phyloP scores from a whole-genome alignment of 1,284 basidiomycete genomes.

The Fomitiporia mediterranea region DNA sequence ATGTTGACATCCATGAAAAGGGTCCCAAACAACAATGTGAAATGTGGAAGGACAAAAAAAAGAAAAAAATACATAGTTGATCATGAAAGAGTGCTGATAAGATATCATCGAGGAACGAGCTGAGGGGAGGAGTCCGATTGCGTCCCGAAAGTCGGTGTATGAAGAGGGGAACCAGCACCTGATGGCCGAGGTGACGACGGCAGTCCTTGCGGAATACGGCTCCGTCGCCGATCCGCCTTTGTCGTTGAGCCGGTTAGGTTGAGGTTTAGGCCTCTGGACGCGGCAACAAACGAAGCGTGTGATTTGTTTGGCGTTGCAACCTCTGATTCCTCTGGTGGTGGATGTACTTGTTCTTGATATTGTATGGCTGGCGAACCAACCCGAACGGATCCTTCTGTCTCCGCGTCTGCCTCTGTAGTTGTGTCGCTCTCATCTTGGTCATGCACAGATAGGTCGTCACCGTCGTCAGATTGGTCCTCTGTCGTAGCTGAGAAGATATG shows the following conservation, averaged over 20 bases:
- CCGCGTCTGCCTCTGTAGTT: conserved; percentile 53
- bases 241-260: conserved; percentile 40
- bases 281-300: conserved; percentile 57
- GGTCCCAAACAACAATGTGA: conserved; percentile 1
- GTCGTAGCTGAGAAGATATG: conserved; percentile 40
- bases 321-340: conserved; percentile 32
- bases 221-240: conserved; percentile 48
- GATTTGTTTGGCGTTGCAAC: conserved; percentile 37
- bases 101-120: conserved; percentile 18
- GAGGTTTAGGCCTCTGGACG: conserved; percentile 62
- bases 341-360: conserved; percentile 28
- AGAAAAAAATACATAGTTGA: not conserved
- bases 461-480: conserved; percentile 62
- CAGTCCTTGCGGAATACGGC: conserved; percentile 52
- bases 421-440: conserved; percentile 57
- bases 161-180: conserved; percentile 30
- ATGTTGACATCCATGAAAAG: not conserved
- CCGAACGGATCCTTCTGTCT: conserved; percentile 41
- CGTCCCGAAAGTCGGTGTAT: conserved; percentile 18
- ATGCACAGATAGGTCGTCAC: conserved; percentile 57
- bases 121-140: conserved; percentile 7
- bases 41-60: not conserved
- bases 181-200: conserved; percentile 56
- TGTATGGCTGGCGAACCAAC: conserved; percentile 30
- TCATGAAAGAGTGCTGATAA: not conserved